A percentile compares a stretch with the other conserved stretches of the same genome.
These are phyloP conservation scores for Tritrichomonas musculus DNA, from an alignment of 208 protist species.

Conservation along the genomic window DNA sequence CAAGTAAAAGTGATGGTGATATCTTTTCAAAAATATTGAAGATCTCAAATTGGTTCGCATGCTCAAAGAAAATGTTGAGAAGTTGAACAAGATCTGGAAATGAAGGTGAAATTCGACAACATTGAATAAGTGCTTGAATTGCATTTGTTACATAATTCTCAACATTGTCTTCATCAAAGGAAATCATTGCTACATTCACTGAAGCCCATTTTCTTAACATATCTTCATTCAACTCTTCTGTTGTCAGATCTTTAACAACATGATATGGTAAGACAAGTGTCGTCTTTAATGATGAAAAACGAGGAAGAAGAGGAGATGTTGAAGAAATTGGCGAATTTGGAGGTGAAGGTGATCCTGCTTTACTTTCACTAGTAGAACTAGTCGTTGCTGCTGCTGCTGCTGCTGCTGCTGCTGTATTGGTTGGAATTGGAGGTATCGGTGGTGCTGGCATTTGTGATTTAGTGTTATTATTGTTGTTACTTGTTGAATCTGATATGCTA, in stretches of 20 bases:
- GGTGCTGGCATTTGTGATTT: no score
- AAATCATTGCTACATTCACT: not conserved
- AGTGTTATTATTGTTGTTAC: no score
- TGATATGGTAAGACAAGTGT: not conserved
- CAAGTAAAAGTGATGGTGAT: not conserved
- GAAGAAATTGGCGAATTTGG: no score
- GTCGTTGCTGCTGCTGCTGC: no score
- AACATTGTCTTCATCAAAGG: not conserved
- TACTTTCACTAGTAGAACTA: no score
- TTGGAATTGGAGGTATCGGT: no score
- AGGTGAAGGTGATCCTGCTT: no score
- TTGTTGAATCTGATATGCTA: no score
- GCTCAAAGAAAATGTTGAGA: not conserved
- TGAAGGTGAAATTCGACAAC: not conserved
- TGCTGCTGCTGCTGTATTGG: no score
- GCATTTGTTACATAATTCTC: not conserved
- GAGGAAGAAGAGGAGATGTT: no score
- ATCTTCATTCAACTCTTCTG: not conserved
- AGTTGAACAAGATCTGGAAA: conserved; percentile 12
- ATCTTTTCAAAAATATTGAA: not conserved
- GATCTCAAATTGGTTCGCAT: not conserved
- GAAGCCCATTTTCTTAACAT: not conserved
- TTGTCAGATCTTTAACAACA: not conserved
- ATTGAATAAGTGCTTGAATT: not conserved
- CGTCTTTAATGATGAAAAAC: no score